Base-by-base conservation (phyloP, 306 rosid genomes). In the Acacia crassicarpa region DNA sequence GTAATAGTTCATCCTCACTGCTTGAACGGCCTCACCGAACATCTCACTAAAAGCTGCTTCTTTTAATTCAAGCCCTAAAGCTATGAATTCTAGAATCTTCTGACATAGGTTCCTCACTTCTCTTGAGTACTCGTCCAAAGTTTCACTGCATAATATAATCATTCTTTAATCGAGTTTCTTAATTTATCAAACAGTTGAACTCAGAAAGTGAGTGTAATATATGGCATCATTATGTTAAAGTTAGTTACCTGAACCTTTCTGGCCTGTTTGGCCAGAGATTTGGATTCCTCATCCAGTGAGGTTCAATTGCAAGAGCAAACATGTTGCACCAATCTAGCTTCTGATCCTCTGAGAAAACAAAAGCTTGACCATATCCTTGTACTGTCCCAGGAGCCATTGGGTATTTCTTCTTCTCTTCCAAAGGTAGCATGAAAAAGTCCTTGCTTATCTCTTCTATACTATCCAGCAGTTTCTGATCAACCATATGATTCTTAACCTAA, bases 301-400 rank as follows among this genome's bases (percentile, higher is more conserved):
- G 99, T 82, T 83, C 83, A 85, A 96, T 74, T 79, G 93, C 99
- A 80, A 96, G 93, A 85, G 99, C 98, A 86, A 93, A 92, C 99
- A 96, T 96, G 87, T 96, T 93, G 84, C 98, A 93, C 98, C 99
- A 96, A 46, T 96, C 99, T 48, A 96, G 82, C 81, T 96, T 96
- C 54, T 96, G 99, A 79, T 93, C 93, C 90, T 96, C 97, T 66
- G 99, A 96, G 87, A 96, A 89, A 78, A 96, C 94, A 87, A 96
- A 96, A 56, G 99, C 99, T 58, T 96, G 98, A 22, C 99, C 99
- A 72, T 96, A 96, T 48, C 98, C 98, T 82, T 96, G 99, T 63
- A 93, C 85, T 41, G 97, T 93, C 46, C 99, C 97, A 1, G 98
- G 99, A 72, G 85, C 89, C 97, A 96, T 91, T 35, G 90, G 89